Conservation (phyloP, 2,329 filamentous ascomycete species). For the Plenodomus lindquistii region DNA sequence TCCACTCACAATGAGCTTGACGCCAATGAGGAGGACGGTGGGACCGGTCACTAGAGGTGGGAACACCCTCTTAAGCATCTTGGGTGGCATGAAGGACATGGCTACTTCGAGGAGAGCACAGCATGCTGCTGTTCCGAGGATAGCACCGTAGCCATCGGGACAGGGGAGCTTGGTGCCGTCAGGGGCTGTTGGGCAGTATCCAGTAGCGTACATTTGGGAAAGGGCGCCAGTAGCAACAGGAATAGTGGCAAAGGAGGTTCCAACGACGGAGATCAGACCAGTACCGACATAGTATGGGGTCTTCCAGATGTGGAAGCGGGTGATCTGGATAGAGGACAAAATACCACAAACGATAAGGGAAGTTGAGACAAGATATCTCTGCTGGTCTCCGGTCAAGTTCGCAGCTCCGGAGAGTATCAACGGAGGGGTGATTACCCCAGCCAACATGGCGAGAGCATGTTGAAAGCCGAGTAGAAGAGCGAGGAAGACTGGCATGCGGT, state of each 20-base stretch:
- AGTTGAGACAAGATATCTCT: slow-evolving; percentile 79
- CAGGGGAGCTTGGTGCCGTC: slow-evolving; percentile 72
- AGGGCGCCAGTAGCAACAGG: slow-evolving; percentile 73
- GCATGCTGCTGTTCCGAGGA: slow-evolving; percentile 66
- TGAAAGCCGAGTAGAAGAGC: slow-evolving; percentile 77
- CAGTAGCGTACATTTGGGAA: slow-evolving; percentile 75
- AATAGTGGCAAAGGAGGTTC: slow-evolving; percentile 77
- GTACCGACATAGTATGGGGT: slow-evolving; percentile 70
- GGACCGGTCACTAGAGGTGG: slow-evolving; percentile 76
- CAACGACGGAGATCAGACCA: slow-evolving; percentile 77
- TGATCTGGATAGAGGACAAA: slow-evolving; percentile 76
- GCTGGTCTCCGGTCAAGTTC: slow-evolving; percentile 62
- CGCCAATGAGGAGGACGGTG: slow-evolving; percentile 71
- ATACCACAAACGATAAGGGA: slow-evolving; percentile 78
- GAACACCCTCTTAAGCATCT: slow-evolving; percentile 71
- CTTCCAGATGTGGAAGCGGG: slow-evolving; percentile 69
- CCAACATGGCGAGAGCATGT: slow-evolving; percentile 74
- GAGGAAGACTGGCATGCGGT: slow-evolving; percentile 74
- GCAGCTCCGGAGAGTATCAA: slow-evolving; percentile 71
- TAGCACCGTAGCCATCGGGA: slow-evolving; percentile 73
- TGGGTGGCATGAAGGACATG: slow-evolving; percentile 74
- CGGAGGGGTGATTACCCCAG: slow-evolving; percentile 73
- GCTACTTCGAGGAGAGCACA: slow-evolving; percentile 66
- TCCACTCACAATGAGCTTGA: slow-evolving; percentile 70
- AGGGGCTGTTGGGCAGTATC: slow-evolving; percentile 64